Base-by-base conservation (phyloP, 2,329 filamentous ascomycete genomes). In the Raffaelea albimanens region DNA sequence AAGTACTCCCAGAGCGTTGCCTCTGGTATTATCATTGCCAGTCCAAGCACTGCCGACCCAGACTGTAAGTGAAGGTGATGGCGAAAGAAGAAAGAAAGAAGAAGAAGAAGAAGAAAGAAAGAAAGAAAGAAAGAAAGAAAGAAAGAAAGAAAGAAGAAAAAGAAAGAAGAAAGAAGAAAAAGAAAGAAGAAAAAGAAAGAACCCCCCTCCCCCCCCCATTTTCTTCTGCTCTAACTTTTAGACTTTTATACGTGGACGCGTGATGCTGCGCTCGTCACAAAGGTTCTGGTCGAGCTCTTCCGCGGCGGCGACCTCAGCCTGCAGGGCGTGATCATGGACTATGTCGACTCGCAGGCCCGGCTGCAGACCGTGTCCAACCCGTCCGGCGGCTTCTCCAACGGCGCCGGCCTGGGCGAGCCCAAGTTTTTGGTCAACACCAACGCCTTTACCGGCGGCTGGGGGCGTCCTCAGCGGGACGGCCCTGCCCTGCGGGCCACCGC, bases 221-320 rank as follows among this genome's bases (percentile, higher is more conserved):
- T 1, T 7, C 9, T 33, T 25, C 16, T 39, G 43, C 51, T 19
- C 33, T 33, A 3, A n/a, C 18, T 14, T 16, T 4, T 21, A 52
- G 50, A 90, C 62, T 89, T 76, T 59, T 90, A 80, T 58, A 87
- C 83, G 1, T 91, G 86, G 86, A 87, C 82, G 2, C 70, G 86
- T 57, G 86, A 91, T 61, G 75, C 82, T 16, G 83, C 81, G 21
- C 70, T 90, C 25, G 78, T 80, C 2, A 78, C 85, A 67, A 87
- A 87, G 65, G 68, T 69, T 21, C 64, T 90, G 16, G 69, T 85
- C 9, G 85, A 90, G 56, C 70, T 76, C 19, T 83, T 88, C 59
- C 59, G 66, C 41, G 67, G 77, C 49, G 63, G 64, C 16, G 22
- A 53, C 25, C 13, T 46, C 5, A 21, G 31, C 34, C 66, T 87